Base-by-base conservation (phyloP, 2,329 filamentous ascomycete species). In the Beauveria australis region DNA sequence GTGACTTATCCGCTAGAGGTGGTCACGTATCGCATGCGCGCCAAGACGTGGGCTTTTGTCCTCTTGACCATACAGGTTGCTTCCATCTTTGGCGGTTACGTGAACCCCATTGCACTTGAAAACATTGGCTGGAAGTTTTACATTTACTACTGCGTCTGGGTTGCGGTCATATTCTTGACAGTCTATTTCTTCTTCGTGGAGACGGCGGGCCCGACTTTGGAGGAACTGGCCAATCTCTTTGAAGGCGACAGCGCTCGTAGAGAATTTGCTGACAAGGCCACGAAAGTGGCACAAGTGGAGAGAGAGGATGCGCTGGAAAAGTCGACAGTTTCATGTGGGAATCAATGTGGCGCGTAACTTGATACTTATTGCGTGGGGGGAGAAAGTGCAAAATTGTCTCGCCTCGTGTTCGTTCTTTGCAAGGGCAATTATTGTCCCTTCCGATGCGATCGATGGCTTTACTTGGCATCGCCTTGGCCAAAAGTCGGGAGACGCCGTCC, bases 1-100 rank as follows among this genome's bases (percentile, higher is more conserved):
- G 75, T 78, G 0, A 75, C 75, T 0, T 79, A 79, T 53, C 74
- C 76, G 1, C 68, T 76, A 0, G 76, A 78, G 63, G 67, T 78
- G 7, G 72, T 76, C 5, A 72, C 75, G 0, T 75, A 75, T 43
- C 70, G 73, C 53, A 76, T 77, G 71, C 72, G 75, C 7, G 75
- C 75, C 56, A 77, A 76, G 66, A 69, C 73, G 0, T 75, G 73
- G 72, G 71, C 71, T 0, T 75, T 77, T 52, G 72, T 76, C 0
- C 68, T 77, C 0, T 66, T 76, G 26, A 74, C 71, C 0, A 76
- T 76, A 26, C 72, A 76, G 7, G 70, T 72, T 1, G 65, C 73
- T 2, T 69, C 69, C 16, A 74, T 76, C 44, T 75, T 76, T 54
- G 72, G 71, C 28, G 69, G 70, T 2, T 77, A 75, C 16, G 74